These are phyloP conservation scores for Aegilops umbellulata DNA, from an alignment of 176 grass and related monocot genomes.

Conservation along the genomic window DNA sequence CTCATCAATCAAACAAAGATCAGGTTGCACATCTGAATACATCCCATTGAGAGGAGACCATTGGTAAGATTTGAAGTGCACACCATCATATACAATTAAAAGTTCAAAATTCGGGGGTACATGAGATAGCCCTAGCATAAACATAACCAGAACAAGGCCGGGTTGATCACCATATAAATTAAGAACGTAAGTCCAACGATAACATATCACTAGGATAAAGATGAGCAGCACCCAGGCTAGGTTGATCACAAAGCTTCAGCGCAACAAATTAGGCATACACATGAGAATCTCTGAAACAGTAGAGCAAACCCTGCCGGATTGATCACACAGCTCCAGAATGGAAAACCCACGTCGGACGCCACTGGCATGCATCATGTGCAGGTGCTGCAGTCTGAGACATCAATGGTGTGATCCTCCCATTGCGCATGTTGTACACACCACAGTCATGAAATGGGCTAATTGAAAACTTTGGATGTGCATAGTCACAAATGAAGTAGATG, in stretches of 20 bases:
- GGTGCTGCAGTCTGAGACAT: neutral
- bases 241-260: neutral
- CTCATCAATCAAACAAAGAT: too few relatives aligned
- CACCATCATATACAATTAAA: neutral
- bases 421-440: neutral
- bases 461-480: too few relatives aligned
- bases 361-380: neutral
- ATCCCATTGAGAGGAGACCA: too few relatives aligned
- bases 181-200: neutral
- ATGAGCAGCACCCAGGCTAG: neutral
- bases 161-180: neutral
- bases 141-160: neutral
- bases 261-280: neutral
- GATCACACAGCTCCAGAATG: neutral
- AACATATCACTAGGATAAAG: neutral
- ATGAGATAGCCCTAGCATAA: neutral
- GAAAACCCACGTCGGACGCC: neutral
- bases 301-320: neutral
- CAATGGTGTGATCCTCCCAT: neutral
- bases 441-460: neutral
- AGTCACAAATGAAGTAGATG: constrained; percentile 2
- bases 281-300: neutral
- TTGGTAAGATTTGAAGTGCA: neutral
- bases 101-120: neutral
- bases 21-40: neutral